Evolutionary conservation across 768 basidiomycete genomes (phyloP).

Genomic region (Rhodotorula kratochvilovae): DNA sequence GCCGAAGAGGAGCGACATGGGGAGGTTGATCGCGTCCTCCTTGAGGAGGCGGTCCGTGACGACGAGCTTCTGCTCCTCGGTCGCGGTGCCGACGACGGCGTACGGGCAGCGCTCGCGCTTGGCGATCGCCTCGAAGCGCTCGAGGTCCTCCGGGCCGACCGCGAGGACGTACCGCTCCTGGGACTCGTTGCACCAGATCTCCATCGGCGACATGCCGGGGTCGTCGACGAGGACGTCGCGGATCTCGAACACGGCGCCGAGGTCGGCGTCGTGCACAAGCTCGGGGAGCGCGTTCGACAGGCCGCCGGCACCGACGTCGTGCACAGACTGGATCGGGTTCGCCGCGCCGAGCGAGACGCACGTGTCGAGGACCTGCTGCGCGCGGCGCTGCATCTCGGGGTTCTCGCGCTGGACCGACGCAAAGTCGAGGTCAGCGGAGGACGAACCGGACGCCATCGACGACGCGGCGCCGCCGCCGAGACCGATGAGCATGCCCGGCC

Average conservation of each 20-base stretch:
- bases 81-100: slow-evolving; percentile 83
- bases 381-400: slow-evolving; percentile 94
- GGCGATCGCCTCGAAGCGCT: slow-evolving; percentile 69
- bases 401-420: slow-evolving; percentile 97
- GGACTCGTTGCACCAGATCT: slow-evolving; percentile 99
- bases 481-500: slow-evolving; percentile 93
- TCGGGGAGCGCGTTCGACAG: slow-evolving; percentile 95
- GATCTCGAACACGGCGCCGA: slow-evolving; percentile 90
- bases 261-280: slow-evolving; percentile 88
- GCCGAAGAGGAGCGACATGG: slow-evolving; percentile 93
- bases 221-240: slow-evolving; percentile 88
- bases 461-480: slow-evolving; percentile 95
- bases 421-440: slow-evolving; percentile 90
- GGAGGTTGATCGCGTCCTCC: slow-evolving; percentile 74
- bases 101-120: slow-evolving; percentile 88
- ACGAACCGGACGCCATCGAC: slow-evolving; percentile 83
- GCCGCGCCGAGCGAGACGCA: slow-evolving; percentile 61
- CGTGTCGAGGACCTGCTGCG: slow-evolving; percentile 94
- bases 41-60: slow-evolving; percentile 81
- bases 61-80: slow-evolving; percentile 70
- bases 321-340: slow-evolving; percentile 89
- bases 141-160: slow-evolving; percentile 60
- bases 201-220: slow-evolving; percentile 94
- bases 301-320: slow-evolving; percentile 97
- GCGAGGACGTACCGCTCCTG: slow-evolving; percentile 98